Evolutionary conservation across 495 filamentous ascomycete genomes (phyloP), one percentile per base, ranked within the genome.

Genomic region (Aspergillus conjunctus): DNA sequence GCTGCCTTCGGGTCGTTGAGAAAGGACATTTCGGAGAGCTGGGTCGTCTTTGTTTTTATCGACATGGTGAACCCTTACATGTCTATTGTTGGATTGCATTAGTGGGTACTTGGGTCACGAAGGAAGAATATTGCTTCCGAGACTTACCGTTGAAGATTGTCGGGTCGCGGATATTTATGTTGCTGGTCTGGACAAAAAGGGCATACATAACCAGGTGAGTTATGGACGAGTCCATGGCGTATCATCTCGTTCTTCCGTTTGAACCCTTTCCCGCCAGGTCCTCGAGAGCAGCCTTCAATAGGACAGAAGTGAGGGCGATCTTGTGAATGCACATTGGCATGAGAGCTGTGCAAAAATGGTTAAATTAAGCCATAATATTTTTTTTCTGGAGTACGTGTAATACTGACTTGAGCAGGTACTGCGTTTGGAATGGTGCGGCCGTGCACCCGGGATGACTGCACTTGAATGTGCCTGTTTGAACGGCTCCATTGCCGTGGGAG

Each of bases 241-340:
- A 98, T 97, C 95, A 98, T 98, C 76, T 98, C 95, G 66, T 98
- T 98, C 74, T 98, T 98, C 43, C 95, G 86, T 73, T 98, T 98
- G 81, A 98, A 98, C 0, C 95, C 94, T 73, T 91, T 96, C 15
- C 94, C 94, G 14, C 89, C 90, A 62, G 91, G 83, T 7, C 84
- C 87, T 33, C 94, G 85, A 20, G 90, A 77, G 72, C 94, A 98
- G 1, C 83, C 87, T 31, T 83, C 80, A 14, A 96, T 87, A 0
- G 91, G 86, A 72, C 95, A 98, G 68, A 93, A 98, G 73, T 98
- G 93, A 15, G 92, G 92, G 37, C 94, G 83, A 59, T 84, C 88
- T 62, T 91, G 90, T 5, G 92, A 96, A 72, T 98, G 94, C 7
- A 98, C 95, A 70, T 98, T 98, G 50, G 89, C 89, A 73, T 98